Conservation (phyloP, 305 asterid genomes). For the Fraxinus baroniana region DNA sequence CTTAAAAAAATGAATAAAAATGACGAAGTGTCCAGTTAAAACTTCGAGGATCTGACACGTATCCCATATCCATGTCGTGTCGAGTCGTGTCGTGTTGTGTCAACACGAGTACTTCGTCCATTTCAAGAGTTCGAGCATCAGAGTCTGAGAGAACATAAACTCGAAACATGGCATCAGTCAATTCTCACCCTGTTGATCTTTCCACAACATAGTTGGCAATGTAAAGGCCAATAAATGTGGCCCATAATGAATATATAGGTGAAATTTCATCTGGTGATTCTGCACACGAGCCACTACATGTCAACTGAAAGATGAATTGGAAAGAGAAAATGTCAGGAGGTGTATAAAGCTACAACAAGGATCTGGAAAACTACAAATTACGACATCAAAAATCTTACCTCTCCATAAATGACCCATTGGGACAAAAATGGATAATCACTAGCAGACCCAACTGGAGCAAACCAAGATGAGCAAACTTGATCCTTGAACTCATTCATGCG, state of each 20-base stretch:
- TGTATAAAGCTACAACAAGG: slow-evolving; percentile 30
- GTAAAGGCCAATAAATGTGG: slow-evolving; percentile 97
- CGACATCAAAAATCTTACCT: slow-evolving; percentile 48
- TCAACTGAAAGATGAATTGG: slow-evolving; percentile 48
- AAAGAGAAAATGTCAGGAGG: slow-evolving; percentile 18
- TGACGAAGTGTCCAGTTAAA: not conserved
- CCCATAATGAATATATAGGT: slow-evolving; percentile 97
- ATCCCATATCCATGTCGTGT: not conserved
- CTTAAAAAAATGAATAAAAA: too few relatives aligned
- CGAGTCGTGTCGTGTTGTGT: not conserved
- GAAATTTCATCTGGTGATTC: slow-evolving; percentile 92
- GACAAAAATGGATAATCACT: slow-evolving; percentile 93
- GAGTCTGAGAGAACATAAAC: slow-evolving; percentile 3
- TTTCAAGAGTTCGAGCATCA: not conserved
- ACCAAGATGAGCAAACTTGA: slow-evolving; percentile 93
- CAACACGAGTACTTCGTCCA: not conserved
- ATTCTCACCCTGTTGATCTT: slow-evolving; percentile 94
- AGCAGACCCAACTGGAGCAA: slow-evolving; percentile 99
- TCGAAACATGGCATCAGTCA: slow-evolving; percentile 19
- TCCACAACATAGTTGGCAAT: slow-evolving; percentile 98
- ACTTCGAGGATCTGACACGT: not conserved
- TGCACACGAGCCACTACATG: slow-evolving; percentile 77
- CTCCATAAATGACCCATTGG: slow-evolving; percentile 97
- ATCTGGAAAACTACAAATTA: slow-evolving; percentile 16
- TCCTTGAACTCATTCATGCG: slow-evolving; percentile 84